Conservation (phyloP, 768 basidiomycete species). For the Boletellus ananas region DNA sequence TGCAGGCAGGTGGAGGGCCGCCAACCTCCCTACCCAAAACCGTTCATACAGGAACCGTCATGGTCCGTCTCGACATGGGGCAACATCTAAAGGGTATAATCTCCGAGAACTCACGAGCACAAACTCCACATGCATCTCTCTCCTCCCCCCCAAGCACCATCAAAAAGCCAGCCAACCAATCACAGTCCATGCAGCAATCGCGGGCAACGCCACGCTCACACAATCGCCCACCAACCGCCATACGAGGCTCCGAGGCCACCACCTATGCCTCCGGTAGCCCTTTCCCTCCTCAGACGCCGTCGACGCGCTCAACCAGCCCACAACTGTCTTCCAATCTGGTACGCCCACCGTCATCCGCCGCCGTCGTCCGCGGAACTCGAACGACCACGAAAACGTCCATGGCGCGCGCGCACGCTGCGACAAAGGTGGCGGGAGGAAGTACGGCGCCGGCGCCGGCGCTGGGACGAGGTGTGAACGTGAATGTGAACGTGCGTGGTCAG, state of each 20-base stretch:
- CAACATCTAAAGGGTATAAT: no score
- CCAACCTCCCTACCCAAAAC: no score
- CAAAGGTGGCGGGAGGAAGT: constrained; percentile 40
- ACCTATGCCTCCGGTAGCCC: constrained; percentile 9
- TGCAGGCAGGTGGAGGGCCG: no score
- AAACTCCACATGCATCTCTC: no score
- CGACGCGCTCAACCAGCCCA: constrained; percentile 8
- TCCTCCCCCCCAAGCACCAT: no score
- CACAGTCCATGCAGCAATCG: constrained; percentile 22
- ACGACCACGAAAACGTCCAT: constrained; percentile 46
- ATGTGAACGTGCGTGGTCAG: background rate
- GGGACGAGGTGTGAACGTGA: background rate
- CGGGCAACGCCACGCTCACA: constrained; percentile 28
- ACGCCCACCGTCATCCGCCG: constrained; percentile 49
- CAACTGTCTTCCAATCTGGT: constrained; percentile 33
- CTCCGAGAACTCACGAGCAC: no score
- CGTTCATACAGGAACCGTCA: no score
- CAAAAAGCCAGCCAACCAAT: constrained; percentile 30
- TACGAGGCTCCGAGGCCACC: constrained; percentile 25
- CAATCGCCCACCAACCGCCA: constrained; percentile 39
- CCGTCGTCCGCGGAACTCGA: constrained; percentile 51
- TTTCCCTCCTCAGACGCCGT: constrained; percentile 2
- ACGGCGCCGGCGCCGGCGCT: constrained; percentile 8
- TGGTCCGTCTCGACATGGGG: no score
- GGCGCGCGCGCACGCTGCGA: constrained; percentile 20